Evolutionary conservation across 805 yeast species (phyloP), one percentile per base, ranked within the genome.

Genomic region (Candida multigemmis): DNA sequence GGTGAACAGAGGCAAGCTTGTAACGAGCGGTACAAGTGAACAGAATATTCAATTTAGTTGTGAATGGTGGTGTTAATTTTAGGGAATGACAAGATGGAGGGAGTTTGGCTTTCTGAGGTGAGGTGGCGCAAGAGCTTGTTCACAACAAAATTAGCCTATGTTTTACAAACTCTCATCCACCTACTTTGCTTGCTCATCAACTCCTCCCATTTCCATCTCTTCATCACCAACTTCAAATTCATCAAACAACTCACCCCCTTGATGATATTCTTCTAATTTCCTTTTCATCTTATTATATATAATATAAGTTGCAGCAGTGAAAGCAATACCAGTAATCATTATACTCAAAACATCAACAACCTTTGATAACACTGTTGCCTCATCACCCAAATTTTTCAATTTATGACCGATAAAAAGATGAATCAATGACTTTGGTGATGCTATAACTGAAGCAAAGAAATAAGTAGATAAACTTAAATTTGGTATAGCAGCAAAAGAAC

Each of bases 401-500:
- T 83, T 75, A 27, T 74, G 66, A 5, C 96, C 96, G 19, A 84
- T 69, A 44, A 83, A 86, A 7, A 84, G 55, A 41, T 78, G 82
- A 27, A 83, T 57, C n/a, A 82, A 46, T 34, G 79, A 56, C 46
- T 87, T 91, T 6, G 97, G 97, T 1, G 94, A 73, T 2, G 94
- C 74, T 18, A 84, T 48, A 0, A 74, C 37, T 14, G 86, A 77
- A 1, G 96, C 94, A 17, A 77, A 44, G 3, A 76, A 57, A 48
- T 80, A 89, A 14, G 75, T 73, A 22, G 51, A 34, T 2, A 76
- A 55, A 0, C 77, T 61, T 8, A 89, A 65, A 11, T 83, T 80
- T 0, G 93, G 95, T 9, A 89, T 71, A 2, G 93, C 78, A 7
- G 94, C 91, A 38, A 91, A 63, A 0, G 94, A 96, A 4, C 96